These are phyloP conservation scores for Pseudocercospora crystallina DNA, from an alignment of 2,329 filamentous ascomycete species.

Conservation along the genomic window DNA sequence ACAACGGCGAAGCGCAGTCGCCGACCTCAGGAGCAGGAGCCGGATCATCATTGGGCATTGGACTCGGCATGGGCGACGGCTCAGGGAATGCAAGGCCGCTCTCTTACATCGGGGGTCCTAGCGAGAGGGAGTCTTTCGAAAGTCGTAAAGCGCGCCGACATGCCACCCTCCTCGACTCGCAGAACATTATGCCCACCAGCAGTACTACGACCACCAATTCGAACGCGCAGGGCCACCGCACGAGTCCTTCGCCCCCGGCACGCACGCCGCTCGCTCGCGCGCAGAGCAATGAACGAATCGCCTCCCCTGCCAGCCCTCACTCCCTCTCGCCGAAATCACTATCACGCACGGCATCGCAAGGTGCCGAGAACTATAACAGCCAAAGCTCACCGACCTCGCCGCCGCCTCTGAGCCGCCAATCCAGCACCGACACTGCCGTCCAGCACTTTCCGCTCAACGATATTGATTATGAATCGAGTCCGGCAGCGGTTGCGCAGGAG, in stretches of 20 bases:
- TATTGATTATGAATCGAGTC: slow-evolving; percentile 85
- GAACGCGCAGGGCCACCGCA: slow-evolving; percentile 1
- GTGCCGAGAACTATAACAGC: slow-evolving; percentile 24
- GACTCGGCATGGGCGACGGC: slow-evolving; percentile 56
- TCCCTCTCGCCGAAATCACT: slow-evolving; percentile 21
- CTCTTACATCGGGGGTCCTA: slow-evolving; percentile 68
- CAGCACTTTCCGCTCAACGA: slow-evolving; percentile 69
- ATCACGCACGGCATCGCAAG: slow-evolving; percentile 39
- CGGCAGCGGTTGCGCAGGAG: slow-evolving; percentile 86
- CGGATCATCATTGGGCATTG: neutral
- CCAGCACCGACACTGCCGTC: slow-evolving; percentile 36
- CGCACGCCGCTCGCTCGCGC: slow-evolving; percentile 18
- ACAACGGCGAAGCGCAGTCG: slow-evolving; percentile 2
- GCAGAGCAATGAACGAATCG: slow-evolving; percentile 32
- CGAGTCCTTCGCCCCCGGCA: slow-evolving; percentile 7
- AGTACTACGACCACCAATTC: neutral
- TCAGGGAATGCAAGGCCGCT: slow-evolving; percentile 57
- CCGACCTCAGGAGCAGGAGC: slow-evolving; percentile 15
- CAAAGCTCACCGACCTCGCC: slow-evolving; percentile 33
- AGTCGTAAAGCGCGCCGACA: slow-evolving; percentile 27
- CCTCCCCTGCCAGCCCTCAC: slow-evolving; percentile 19
- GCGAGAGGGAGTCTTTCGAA: slow-evolving; percentile 51
- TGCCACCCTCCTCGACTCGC: slow-evolving; percentile 24
- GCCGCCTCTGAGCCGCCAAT: slow-evolving; percentile 39
- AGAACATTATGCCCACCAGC: neutral